phyloP scores from a whole-genome alignment of 768 basidiomycete genomes.

The Tubosaeta sp. region DNA sequence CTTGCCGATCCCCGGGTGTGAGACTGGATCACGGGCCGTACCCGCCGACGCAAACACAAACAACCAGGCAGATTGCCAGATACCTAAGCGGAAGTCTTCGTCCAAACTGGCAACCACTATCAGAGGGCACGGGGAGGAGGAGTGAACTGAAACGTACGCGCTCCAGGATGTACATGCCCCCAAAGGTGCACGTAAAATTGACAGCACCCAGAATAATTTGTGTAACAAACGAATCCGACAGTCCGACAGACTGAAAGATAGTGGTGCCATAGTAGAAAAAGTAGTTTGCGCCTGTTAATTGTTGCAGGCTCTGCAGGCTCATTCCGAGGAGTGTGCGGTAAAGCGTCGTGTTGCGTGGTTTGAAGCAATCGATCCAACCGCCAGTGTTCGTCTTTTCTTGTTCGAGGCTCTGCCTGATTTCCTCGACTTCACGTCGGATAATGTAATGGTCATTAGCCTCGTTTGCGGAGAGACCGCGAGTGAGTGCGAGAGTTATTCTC shows the following conservation, averaged over 20 bases:
- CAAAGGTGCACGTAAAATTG: slow-evolving; percentile 69
- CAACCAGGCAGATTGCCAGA: slow-evolving; percentile 69
- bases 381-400: slow-evolving; percentile 42
- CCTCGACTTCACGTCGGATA: slow-evolving; percentile 47
- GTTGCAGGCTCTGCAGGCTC: slow-evolving; percentile 65
- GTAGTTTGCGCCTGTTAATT: slow-evolving; percentile 68
- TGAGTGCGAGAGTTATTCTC: slow-evolving; percentile 41
- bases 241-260: slow-evolving; percentile 63
- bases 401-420: slow-evolving; percentile 51
- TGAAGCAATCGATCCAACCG: slow-evolving; percentile 72
- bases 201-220: slow-evolving; percentile 76
- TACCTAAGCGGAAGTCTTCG: slow-evolving; percentile 60
- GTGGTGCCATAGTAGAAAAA: slow-evolving; percentile 69
- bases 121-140: not conserved
- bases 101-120: slow-evolving; percentile 45
- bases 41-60: slow-evolving; percentile 73
- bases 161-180: slow-evolving; percentile 72
- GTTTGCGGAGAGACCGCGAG: slow-evolving; percentile 42
- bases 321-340: slow-evolving; percentile 66
- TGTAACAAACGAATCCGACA: slow-evolving; percentile 60
- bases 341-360: slow-evolving; percentile 47
- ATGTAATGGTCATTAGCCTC: slow-evolving; percentile 40
- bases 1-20: slow-evolving; percentile 48
- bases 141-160: slow-evolving; percentile 32
- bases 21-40: slow-evolving; percentile 52